These are phyloP conservation scores for Penicillium sp. DNA, from an alignment of 2,329 filamentous ascomycete genomes.

Conservation along the genomic window DNA sequence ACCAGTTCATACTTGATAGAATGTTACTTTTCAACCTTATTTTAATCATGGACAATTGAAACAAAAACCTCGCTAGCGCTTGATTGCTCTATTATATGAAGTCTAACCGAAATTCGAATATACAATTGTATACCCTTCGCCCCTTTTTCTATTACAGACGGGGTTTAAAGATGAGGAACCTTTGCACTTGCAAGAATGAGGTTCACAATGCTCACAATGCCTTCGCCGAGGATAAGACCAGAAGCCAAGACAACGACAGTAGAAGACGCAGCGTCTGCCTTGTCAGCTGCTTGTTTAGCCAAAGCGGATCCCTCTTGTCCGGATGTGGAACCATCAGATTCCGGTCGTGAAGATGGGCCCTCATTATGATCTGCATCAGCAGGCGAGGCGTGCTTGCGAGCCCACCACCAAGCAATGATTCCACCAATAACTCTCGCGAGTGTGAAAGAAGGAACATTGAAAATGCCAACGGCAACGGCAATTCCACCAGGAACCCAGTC, in stretches of 20 bases:
- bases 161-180: conserved; percentile 65
- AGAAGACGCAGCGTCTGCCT: conserved; percentile 47
- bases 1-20: conserved; percentile 11
- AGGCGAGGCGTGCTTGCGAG: conserved; percentile 38
- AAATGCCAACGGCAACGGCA: conserved; percentile 89
- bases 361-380: background rate
- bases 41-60: background rate
- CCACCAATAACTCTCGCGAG: conserved; percentile 84
- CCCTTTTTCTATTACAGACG: conserved; percentile 52
- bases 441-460: conserved; percentile 95
- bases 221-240: conserved; percentile 89
- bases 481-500: conserved; percentile 85
- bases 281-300: conserved; percentile 45
- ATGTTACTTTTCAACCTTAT: background rate
- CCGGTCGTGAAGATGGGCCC: background rate
- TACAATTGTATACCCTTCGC: background rate
- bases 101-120: background rate
- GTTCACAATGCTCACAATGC: conserved; percentile 88
- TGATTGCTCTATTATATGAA: conserved; percentile 2
- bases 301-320: background rate
- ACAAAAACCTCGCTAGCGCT: background rate
- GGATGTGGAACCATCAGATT: background rate
- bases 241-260: conserved; percentile 85
- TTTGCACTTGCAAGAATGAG: conserved; percentile 73
- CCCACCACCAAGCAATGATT: conserved; percentile 76